Evolutionary conservation across 257 asterid genomes (phyloP), one percentile per base, ranked within the genome.

Genomic region (Mentha longifolia): DNA sequence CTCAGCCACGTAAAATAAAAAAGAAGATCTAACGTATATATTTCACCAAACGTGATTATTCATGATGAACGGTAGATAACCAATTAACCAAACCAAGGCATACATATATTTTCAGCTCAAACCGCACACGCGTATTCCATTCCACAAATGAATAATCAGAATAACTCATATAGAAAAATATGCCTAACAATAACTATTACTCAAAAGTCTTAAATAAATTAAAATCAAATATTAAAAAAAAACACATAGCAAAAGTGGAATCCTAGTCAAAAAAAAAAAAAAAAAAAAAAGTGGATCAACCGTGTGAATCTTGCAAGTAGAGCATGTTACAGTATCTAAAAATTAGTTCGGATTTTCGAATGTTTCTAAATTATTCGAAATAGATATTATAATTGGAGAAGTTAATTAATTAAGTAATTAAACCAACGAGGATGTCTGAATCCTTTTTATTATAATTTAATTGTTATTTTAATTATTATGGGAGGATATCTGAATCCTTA

Each of bases 401-500:
- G 77, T 71, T 52, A 43, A 77, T 73, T 78, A 72, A 74, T 66
- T 60, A n/a, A n/a, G n/a, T n/a, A 22, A 22, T 22, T 0, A 73
- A 74, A 49, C 54, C 76, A 80, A 83, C 73, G 54, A 76, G 75
- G 80, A 54, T 67, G 79, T 65, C 16, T 9, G 61, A 55, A 76
- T 82, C 81, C 83, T 15, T 2, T 47, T 5, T 50, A 6, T 51
- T 16, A 51, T 15, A 7, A 6, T 51, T 2, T 51, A 42, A 11
- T 42, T 42, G 10, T 41, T 7, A 41, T 41, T 41, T 3, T 41
- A 8, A 7, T 2, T 7, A 8, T 51, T 8, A 16, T 17, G 57
- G 57, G 54, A 76, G 74, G 81, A 43, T 70, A 78, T 66, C 22
- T 12, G 58, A 42, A 76, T 82, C 81, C 84, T 89, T 79, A 79